Evolutionary conservation across 2,329 filamentous ascomycete species (phyloP).

Genomic region (Microdochium paspali): DNA sequence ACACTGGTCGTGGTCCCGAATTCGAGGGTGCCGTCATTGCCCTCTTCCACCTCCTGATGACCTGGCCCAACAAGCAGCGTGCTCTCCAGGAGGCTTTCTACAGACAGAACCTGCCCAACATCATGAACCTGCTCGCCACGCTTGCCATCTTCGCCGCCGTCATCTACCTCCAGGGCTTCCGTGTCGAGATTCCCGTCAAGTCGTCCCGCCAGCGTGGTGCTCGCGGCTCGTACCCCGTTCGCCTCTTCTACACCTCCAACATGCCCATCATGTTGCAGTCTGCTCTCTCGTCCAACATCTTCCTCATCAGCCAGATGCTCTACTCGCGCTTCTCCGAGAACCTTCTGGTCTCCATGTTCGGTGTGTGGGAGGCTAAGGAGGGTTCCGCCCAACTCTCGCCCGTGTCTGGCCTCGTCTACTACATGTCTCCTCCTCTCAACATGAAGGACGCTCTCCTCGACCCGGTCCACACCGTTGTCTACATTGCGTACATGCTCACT

Average conservation of each 20-base stretch:
- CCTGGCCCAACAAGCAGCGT: conserved; percentile 98
- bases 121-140: conserved; percentile 96
- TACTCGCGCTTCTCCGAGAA: conserved; percentile 99
- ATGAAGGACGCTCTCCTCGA: conserved; percentile 95
- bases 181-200: conserved; percentile 99
- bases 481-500: conserved; percentile 95
- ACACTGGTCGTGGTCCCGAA: conserved; percentile 97
- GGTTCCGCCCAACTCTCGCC: conserved; percentile 93
- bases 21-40: conserved; percentile 98
- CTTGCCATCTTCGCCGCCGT: conserved; percentile 90
- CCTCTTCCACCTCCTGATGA: conserved; percentile 94
- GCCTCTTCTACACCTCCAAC: conserved; percentile 99
- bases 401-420: conserved; percentile 90
- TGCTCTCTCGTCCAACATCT: conserved; percentile 96
- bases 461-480: conserved; percentile 91
- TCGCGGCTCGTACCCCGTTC: conserved; percentile 94
- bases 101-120: conserved; percentile 97
- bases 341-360: conserved; percentile 91
- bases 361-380: conserved; percentile 97
- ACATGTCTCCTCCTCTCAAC: conserved; percentile 98
- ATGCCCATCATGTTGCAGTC: conserved; percentile 99
- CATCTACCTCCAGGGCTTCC: conserved; percentile 99
- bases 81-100: conserved; percentile 98
- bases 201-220: conserved; percentile 97
- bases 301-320: conserved; percentile 98